Evolutionary conservation across 2,329 filamentous ascomycete genomes (phyloP).

Genomic region (Paradendryphiella salina): DNA sequence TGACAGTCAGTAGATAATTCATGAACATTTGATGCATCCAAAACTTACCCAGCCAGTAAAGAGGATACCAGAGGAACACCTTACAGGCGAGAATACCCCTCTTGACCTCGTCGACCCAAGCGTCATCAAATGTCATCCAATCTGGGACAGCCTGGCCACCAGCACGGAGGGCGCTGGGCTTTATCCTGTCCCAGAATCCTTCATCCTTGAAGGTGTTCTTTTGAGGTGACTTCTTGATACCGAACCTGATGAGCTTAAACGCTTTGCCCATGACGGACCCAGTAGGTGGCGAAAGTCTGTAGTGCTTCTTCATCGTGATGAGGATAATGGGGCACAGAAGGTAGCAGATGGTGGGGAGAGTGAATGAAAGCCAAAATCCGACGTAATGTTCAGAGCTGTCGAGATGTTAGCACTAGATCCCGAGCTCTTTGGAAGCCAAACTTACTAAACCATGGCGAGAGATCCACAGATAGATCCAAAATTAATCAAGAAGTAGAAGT

Average conservation of each 20-base stretch:
- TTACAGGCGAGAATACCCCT: slow-evolving; percentile 57
- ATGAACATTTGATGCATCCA: too few relatives aligned
- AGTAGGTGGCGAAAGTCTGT: slow-evolving; percentile 66
- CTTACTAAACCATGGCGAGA: slow-evolving; percentile 42
- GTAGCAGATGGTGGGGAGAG: slow-evolving; percentile 69
- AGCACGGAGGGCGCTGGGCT: slow-evolving; percentile 55
- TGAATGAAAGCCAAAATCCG: slow-evolving; percentile 73
- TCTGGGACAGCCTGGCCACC: slow-evolving; percentile 56
- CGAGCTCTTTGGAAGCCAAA: too few relatives aligned
- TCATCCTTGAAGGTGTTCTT: slow-evolving; percentile 32
- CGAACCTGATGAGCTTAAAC: slow-evolving; percentile 61
- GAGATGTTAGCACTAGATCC: too few relatives aligned
- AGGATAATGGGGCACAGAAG: slow-evolving; percentile 61
- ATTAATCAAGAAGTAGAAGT: slow-evolving; percentile 43
- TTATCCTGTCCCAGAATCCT: slow-evolving; percentile 64
- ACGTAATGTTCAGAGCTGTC: slow-evolving; percentile 16
- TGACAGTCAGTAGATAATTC: neutral
- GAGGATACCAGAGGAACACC: slow-evolving; percentile 63
- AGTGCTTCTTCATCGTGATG: slow-evolving; percentile 65
- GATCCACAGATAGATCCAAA: slow-evolving; percentile 46
- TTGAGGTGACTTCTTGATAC: slow-evolving; percentile 23
- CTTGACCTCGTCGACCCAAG: slow-evolving; percentile 75
- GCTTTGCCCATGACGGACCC: slow-evolving; percentile 74
- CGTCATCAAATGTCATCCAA: slow-evolving; percentile 81
- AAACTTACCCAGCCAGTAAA: slow-evolving; percentile 29